Evolutionary conservation across 768 basidiomycete genomes (phyloP), one percentile per base, ranked within the genome.

Genomic region (Zangia roseola): DNA sequence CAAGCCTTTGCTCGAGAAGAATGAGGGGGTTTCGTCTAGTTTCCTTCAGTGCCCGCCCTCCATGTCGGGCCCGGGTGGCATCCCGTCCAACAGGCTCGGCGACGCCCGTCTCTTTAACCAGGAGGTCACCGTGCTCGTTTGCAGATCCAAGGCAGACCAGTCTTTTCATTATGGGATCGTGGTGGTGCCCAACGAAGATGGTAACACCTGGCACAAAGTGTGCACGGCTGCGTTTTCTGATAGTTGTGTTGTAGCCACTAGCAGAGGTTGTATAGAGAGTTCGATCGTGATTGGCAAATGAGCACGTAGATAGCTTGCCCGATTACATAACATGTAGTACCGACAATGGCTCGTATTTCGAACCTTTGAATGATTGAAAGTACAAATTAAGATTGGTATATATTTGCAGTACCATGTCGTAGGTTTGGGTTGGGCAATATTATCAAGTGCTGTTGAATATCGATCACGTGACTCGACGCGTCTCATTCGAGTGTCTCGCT

Each of bases 381-480:
- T n/a, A n/a, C n/a, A n/a, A n/a, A n/a, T n/a, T n/a, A n/a, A n/a
- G n/a, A n/a, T n/a, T n/a, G n/a, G n/a, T n/a, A n/a, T n/a, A n/a
- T n/a, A n/a, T n/a, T n/a, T n/a, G n/a, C n/a, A n/a, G n/a, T n/a
- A n/a, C n/a, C n/a, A n/a, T n/a, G n/a, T n/a, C n/a, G n/a, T n/a
- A n/a, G n/a, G n/a, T n/a, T n/a, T n/a, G n/a, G n/a, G n/a, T n/a
- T n/a, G n/a, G n/a, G n/a, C n/a, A n/a, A n/a, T n/a, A n/a, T n/a
- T n/a, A n/a, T n/a, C n/a, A n/a, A n/a, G 26, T 26, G 26, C 26
- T 26, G n/a, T 10, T 30, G 12, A 30, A 30, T 13, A 30, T 12
- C 30, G 30, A 30, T 30, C 56, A 58, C 52, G 56, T 58, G 56
- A 46, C 33, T 24, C 6, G n/a, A 30, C 56, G 53, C 57, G 56